A percentile compares a stretch with the other conserved stretches of the same genome.
Evolutionary conservation across 1,284 basidiomycete species (phyloP).

Genomic region (Peniophora sp.): DNA sequence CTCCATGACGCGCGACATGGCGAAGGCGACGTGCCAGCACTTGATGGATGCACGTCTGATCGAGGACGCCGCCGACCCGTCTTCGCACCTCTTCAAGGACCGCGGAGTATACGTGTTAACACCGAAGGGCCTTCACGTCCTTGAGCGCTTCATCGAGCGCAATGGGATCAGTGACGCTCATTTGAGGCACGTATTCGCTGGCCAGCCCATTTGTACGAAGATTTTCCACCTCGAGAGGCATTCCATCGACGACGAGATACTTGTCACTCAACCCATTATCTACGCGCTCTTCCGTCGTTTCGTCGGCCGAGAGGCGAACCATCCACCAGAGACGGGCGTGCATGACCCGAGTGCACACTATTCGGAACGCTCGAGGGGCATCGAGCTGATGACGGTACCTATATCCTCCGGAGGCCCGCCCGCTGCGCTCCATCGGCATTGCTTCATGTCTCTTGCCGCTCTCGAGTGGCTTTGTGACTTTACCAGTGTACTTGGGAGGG

Average conservation of each 20-base stretch:
- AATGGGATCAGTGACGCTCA: conserved; percentile 97
- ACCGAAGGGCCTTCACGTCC: conserved; percentile 95
- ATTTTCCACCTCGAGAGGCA: conserved; percentile 94
- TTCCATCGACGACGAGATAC: conserved; percentile 92
- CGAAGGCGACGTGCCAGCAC: conserved; percentile 98
- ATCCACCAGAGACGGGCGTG: conserved; percentile 40
- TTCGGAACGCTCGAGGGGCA: conserved; percentile 71
- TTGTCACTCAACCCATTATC: conserved; percentile 89
- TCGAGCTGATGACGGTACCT: conserved; percentile 60
- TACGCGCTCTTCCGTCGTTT: conserved; percentile 95
- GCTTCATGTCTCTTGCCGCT: conserved; percentile 81
- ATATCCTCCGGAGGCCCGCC: conserved; percentile 38
- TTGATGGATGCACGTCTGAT: conserved; percentile 98
- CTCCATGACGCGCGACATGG: conserved; percentile 99
- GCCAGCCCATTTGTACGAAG: conserved; percentile 97
- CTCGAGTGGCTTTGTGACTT: conserved; percentile 98
- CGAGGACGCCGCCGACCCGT: conserved; percentile 90
- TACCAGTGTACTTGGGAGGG: conserved; percentile 90
- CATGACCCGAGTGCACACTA: conserved; percentile 72
- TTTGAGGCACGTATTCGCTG: conserved; percentile 82
- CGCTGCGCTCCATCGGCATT: conserved; percentile 55
- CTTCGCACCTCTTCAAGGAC: conserved; percentile 90
- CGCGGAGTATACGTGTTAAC: conserved; percentile 94
- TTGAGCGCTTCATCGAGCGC: conserved; percentile 98
- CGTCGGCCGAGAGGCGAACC: conserved; percentile 81